phyloP scores from a whole-genome alignment of 176 grass and related monocot species.

The Triticum dicoccoides region DNA sequence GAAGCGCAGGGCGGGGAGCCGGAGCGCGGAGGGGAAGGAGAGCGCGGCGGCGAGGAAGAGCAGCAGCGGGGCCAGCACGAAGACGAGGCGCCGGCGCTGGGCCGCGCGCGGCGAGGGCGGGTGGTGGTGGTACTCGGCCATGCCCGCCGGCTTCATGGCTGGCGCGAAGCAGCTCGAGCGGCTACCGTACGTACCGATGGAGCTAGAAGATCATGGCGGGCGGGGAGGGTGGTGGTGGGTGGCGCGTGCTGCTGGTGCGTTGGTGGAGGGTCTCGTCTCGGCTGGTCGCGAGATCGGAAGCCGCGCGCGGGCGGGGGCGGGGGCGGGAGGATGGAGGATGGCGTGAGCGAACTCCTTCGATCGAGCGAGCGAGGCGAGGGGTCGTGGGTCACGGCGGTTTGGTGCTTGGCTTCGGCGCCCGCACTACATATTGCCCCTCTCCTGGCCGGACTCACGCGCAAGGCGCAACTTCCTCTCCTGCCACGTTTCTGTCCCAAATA shows the following conservation, averaged over 20 bases:
- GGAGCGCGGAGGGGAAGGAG: slow-evolving; percentile 40
- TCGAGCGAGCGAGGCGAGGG: no score
- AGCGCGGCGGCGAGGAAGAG: slow-evolving; percentile 43
- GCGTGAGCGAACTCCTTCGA: neutral
- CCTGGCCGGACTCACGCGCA: neutral
- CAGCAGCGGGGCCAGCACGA: slow-evolving; percentile 40
- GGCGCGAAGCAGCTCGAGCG: neutral
- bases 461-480: neutral
- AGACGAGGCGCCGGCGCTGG: neutral
- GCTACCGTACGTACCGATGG: neutral
- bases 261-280: neutral
- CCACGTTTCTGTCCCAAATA: neutral
- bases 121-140: neutral
- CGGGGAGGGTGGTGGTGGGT: neutral
- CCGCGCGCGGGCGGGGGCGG: neutral
- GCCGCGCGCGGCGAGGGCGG: neutral
- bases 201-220: neutral
- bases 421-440: neutral
- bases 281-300: slow-evolving; percentile 9
- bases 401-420: neutral
- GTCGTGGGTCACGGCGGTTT: neutral
- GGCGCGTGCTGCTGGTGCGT: neutral
- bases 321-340: neutral
- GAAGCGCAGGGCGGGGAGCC: neutral
- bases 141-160: neutral